Evolutionary conservation across 345 rosid genomes (phyloP).

Genomic region (Orychophragmus violaceus): DNA sequence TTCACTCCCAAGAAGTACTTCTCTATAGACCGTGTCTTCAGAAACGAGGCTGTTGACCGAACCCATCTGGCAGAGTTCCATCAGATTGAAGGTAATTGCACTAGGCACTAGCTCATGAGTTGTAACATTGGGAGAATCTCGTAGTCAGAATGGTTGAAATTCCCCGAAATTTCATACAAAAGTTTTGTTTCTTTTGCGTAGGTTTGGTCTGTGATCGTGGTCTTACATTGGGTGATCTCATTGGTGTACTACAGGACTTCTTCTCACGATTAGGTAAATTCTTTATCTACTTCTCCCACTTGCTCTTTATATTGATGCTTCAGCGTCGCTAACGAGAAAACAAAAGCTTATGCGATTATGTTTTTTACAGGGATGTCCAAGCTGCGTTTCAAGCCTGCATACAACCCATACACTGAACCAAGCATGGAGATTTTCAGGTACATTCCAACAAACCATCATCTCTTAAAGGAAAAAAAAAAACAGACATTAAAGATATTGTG

Average conservation of each 20-base stretch:
- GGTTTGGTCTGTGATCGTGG: constrained; percentile 91
- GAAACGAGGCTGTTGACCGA: constrained; percentile 95
- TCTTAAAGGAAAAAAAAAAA: neutral
- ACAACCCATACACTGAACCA: constrained; percentile 97
- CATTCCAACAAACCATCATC: neutral
- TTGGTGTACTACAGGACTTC: constrained; percentile 80
- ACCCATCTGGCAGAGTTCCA: constrained; percentile 98
- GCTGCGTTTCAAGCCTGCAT: constrained; percentile 85
- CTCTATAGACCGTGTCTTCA: constrained; percentile 95
- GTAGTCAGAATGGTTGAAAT: neutral
- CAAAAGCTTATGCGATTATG: neutral
- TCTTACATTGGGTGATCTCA: constrained; percentile 87
- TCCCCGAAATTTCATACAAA: neutral
- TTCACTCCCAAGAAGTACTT: constrained; percentile 81
- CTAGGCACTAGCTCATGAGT: neutral
- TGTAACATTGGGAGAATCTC: neutral
- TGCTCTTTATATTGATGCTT: neutral
- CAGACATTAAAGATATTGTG: neutral
- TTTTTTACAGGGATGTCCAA: constrained; percentile 72
- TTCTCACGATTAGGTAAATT: constrained; percentile 76
- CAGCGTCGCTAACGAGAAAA: neutral
- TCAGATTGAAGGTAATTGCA: constrained; percentile 80
- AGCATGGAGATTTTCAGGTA: constrained; percentile 98
- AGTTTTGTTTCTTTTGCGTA: constrained; percentile 32
- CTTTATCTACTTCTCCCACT: neutral